Percentiles rank a stretch among this genome's conserved stretches.
phyloP scores from a whole-genome alignment of 495 filamentous ascomycete genomes.

The Pseudoneurospora amorphoporcata region DNA sequence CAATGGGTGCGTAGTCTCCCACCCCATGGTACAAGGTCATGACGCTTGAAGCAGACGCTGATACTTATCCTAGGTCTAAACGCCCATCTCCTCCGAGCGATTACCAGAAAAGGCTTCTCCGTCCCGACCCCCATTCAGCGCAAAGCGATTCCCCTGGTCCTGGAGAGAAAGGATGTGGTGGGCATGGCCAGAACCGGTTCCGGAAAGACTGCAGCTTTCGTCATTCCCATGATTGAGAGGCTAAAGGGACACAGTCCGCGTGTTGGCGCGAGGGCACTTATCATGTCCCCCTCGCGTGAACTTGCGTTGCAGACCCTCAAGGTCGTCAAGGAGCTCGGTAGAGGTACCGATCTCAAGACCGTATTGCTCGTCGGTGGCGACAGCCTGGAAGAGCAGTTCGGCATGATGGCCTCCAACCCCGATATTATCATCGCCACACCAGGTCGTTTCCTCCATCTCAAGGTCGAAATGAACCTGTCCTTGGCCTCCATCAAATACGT shows the following conservation, averaged over 20 bases:
- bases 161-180: slow-evolving; percentile 85
- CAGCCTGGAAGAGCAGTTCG: slow-evolving; percentile 91
- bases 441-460: slow-evolving; percentile 87
- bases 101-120: slow-evolving; percentile 84
- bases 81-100: slow-evolving; percentile 71
- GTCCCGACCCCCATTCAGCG: slow-evolving; percentile 96
- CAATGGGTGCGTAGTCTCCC: slow-evolving; percentile 54
- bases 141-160: slow-evolving; percentile 84
- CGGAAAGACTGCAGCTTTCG: slow-evolving; percentile 94
- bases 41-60: slow-evolving; percentile 1
- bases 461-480: slow-evolving; percentile 89
- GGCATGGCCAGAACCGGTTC: slow-evolving; percentile 96
- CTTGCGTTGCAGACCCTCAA: slow-evolving; percentile 90
- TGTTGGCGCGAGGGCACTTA: slow-evolving; percentile 73
- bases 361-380: slow-evolving; percentile 91
- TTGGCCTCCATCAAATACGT: slow-evolving; percentile 79
- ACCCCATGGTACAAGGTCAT: neutral
- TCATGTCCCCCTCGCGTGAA: slow-evolving; percentile 87
- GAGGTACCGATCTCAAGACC: slow-evolving; percentile 80
- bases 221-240: slow-evolving; percentile 95
- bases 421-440: slow-evolving; percentile 96
- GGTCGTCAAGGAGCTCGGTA: slow-evolving; percentile 86
- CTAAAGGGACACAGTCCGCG: slow-evolving; percentile 79
- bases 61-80: slow-evolving; percentile 49
- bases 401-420: slow-evolving; percentile 83